Conservation (phyloP, 352 stramenopile species). For the Globisporangium heterothallicum region DNA sequence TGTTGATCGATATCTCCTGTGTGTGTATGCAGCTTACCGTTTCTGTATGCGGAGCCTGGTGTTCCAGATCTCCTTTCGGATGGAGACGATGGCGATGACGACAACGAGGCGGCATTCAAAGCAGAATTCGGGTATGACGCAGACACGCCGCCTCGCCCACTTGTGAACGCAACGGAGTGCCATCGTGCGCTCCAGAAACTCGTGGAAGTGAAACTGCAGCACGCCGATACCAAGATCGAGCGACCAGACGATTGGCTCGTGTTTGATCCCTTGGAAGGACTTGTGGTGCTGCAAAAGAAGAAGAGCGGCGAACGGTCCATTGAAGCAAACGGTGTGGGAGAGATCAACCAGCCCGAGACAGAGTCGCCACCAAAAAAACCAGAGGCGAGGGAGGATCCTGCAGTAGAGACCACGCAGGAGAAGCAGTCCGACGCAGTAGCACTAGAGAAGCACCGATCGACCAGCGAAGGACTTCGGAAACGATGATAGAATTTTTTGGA, state of each 20-base stretch:
- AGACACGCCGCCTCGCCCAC: conserved; percentile 8
- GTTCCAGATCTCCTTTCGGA: conserved; percentile 67
- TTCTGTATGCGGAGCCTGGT: conserved; percentile 40
- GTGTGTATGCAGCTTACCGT: conserved; percentile 34
- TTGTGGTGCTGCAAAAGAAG: conserved; percentile 55
- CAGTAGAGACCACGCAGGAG: background rate
- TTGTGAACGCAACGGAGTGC: conserved; percentile 31
- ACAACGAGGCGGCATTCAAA: conserved; percentile 8
- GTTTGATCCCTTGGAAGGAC: conserved; percentile 58
- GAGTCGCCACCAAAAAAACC: no score
- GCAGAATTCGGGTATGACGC: conserved; percentile 18
- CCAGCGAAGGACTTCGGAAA: conserved; percentile 4
- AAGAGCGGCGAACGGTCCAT: conserved; percentile 10
- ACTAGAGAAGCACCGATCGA: background rate
- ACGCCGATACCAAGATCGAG: conserved; percentile 43
- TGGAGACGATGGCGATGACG: conserved; percentile 17
- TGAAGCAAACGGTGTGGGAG: no score
- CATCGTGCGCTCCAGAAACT: conserved; percentile 47
- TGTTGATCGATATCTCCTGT: background rate
- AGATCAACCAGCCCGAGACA: no score
- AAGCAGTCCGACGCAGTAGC: conserved; percentile 1
- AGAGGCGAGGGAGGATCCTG: conserved; percentile 3
- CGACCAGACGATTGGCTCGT: conserved; percentile 71
- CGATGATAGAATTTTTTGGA: conserved; percentile 11
- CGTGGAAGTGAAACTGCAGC: conserved; percentile 50